Evolutionary conservation across 2,329 filamentous ascomycete genomes (phyloP).

Genomic region (Claviceps quebecensis): DNA sequence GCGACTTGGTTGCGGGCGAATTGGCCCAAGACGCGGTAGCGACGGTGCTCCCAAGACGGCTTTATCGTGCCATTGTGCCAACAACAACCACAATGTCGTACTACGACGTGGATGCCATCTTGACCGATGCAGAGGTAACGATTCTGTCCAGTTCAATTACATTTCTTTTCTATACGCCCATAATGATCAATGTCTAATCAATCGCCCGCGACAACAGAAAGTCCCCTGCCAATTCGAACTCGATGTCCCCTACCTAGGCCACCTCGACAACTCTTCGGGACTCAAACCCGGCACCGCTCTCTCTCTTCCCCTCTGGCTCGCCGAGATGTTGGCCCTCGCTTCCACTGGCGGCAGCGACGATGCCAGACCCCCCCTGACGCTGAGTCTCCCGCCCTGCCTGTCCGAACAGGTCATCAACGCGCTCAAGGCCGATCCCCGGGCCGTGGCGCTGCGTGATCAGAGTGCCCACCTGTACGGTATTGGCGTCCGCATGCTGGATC

Average conservation of each 20-base stretch:
- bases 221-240: constrained; percentile 90
- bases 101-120: constrained; percentile 73
- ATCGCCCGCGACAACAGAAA: constrained; percentile 44
- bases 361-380: constrained; percentile 50
- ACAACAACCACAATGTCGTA: constrained; percentile 44
- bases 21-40: not conserved
- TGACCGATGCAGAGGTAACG: constrained; percentile 65
- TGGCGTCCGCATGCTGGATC: constrained; percentile 70
- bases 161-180: not conserved
- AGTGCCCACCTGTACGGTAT: constrained; percentile 81
- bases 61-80: not conserved
- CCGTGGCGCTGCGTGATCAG: constrained; percentile 70
- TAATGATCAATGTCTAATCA: too few relatives aligned
- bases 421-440: constrained; percentile 75
- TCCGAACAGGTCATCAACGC: constrained; percentile 73
- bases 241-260: constrained; percentile 73
- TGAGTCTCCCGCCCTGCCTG: constrained; percentile 69
- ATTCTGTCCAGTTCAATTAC: too few relatives aligned
- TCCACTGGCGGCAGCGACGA: constrained; percentile 30
- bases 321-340: constrained; percentile 76
- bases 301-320: constrained; percentile 83
- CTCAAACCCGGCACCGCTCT: constrained; percentile 72
- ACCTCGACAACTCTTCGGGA: constrained; percentile 69
- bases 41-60: not conserved
- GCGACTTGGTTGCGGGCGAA: not conserved